Evolutionary conservation across 495 filamentous ascomycete species (phyloP), one percentile per base, ranked within the genome.

Genomic region (Pyrenopolyporus hunteri): DNA sequence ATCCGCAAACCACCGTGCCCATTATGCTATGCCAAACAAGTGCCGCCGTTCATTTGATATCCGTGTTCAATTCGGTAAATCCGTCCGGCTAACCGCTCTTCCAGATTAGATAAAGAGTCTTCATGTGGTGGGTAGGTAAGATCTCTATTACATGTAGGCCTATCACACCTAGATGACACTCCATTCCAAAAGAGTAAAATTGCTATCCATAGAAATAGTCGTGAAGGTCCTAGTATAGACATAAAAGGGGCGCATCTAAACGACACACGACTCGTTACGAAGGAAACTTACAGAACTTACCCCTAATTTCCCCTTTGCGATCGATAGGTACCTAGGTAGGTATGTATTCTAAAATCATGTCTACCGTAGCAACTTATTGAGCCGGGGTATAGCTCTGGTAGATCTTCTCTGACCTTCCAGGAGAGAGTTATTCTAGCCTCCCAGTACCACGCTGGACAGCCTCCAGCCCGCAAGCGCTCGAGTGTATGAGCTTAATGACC

Each of bases 331-430:
- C 22, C n/a, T n/a, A 42, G 23, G 3, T 10, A 42, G n/a, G n/a
- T 22, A 23, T 75, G 36, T 85, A 84, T 46, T 75, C 68, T 67
- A 83, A 84, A 55, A 66, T 74, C 19, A 81, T 83, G 78, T 85
- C 67, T 57, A 73, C 75, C 13, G 72, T 69, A 2, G 71, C 76
- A 1, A 57, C 73, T 3, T 71, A 81, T 55, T 56, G 77, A 2
- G 63, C 83, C 31, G 70, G 82, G 44, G 69, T 59, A 10, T 44
- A 73, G 10, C 77, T 70, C 1, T 70, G 73, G 3, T 28, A 68
- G 17, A 67, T 64, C 52, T 71, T 84, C 16, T 72, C 74, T 4
- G 70, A 78, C 23, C 73, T 78, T 25, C 62, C 83, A 9, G 66
- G 70, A 17, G 58, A 73, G 11, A 64, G 63, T n/a, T 84, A 61